phyloP scores from a whole-genome alignment of 371 early-diverging fungal species.

The Globomyces sp. region DNA sequence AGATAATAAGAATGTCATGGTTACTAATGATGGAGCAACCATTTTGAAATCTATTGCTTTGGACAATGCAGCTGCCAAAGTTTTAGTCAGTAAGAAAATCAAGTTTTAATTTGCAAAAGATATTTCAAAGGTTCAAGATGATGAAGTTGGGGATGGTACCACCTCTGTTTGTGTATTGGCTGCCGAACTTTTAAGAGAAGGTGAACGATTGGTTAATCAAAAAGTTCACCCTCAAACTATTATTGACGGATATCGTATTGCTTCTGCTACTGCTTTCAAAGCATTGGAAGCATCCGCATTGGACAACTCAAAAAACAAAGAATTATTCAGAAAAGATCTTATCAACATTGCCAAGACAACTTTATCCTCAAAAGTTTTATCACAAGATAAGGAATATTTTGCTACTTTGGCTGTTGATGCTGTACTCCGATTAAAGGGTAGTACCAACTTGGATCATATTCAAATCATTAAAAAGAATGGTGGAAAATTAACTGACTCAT shows the following conservation, averaged over 20 bases:
- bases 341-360: conserved; percentile 99
- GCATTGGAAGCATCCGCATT: conserved; percentile 82
- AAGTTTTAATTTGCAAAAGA: conserved; percentile 14
- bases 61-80: conserved; percentile 98
- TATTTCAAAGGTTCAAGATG: conserved; percentile 98
- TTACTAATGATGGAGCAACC: conserved; percentile 99
- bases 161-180: conserved; percentile 99
- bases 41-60: conserved; percentile 98
- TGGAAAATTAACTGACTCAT: conserved; percentile 96
- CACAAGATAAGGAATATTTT: conserved; percentile 97
- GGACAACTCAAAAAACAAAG: conserved; percentile 71
- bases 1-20: conserved; percentile 79
- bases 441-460: conserved; percentile 96
- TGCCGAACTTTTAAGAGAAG: conserved; percentile 95
- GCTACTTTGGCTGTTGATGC: conserved; percentile 97
- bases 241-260: conserved; percentile 95
- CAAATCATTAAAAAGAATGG: conserved; percentile 99
- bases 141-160: conserved; percentile 99
- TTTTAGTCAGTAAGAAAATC: conserved; percentile 75
- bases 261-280: conserved; percentile 81
- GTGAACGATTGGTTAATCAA: conserved; percentile 88
- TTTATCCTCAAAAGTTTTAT: conserved; percentile 96
- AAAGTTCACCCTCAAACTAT: conserved; percentile 99
- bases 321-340: conserved; percentile 79
- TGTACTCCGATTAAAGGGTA: conserved; percentile 92